These are phyloP conservation scores for Arbutus unedo DNA, from an alignment of 148 eudicot genomes.

Conservation along the genomic window DNA sequence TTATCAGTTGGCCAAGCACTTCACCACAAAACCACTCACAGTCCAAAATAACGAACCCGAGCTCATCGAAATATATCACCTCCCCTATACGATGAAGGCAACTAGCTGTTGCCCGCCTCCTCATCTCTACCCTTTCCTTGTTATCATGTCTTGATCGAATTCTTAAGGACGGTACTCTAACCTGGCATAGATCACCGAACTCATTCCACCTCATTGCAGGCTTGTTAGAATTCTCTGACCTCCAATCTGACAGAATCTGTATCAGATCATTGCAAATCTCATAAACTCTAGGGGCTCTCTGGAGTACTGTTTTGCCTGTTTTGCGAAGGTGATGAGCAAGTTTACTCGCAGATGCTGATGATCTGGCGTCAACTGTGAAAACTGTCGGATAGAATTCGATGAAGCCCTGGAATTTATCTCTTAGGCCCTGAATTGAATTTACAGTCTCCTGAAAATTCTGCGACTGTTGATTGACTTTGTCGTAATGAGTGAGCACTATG, in stretches of 20 bases:
- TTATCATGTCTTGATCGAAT: constrained; percentile 57
- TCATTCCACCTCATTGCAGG: constrained; percentile 85
- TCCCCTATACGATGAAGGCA: constrained; percentile 87
- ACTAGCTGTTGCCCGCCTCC: constrained; percentile 65
- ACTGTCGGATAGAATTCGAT: constrained; percentile 77
- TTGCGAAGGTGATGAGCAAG: constrained; percentile 65
- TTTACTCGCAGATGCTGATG: constrained; percentile 69
- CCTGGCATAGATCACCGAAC: constrained; percentile 71
- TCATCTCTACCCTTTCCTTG: constrained; percentile 65
- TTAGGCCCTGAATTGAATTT: constrained; percentile 50
- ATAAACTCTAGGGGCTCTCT: constrained; percentile 81
- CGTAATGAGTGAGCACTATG: constrained; percentile 68
- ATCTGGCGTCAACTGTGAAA: constrained; percentile 90
- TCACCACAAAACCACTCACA: constrained; percentile 85
- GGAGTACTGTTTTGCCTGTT: constrained; percentile 59
- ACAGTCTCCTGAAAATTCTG: constrained; percentile 53
- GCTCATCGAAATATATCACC: constrained; percentile 79
- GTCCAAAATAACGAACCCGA: constrained; percentile 66
- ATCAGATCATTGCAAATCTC: constrained; percentile 72
- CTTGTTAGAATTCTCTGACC: constrained; percentile 57
- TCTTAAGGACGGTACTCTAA: constrained; percentile 65
- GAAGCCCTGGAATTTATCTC: constrained; percentile 62
- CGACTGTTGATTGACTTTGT: constrained; percentile 61
- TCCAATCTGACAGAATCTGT: constrained; percentile 69
- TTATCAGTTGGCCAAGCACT: constrained; percentile 58